Base-by-base conservation (phyloP, 139 green algal genomes). In the Zygnema circumcarinatum region DNA sequence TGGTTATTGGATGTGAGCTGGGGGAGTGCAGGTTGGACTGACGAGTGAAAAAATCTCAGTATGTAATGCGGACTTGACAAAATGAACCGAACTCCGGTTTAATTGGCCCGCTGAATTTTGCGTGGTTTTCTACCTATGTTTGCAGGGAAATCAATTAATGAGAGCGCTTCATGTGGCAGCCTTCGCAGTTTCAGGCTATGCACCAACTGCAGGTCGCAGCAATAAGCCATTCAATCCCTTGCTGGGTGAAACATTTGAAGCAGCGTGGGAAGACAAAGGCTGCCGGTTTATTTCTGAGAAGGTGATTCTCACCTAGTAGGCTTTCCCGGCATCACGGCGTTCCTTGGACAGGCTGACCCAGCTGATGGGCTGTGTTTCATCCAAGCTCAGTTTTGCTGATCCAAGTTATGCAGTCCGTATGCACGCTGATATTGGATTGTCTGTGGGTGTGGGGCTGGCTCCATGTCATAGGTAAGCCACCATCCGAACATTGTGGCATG, bases 401-500 rank as follows among this genome's bases (percentile, higher is more conserved):
- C 35, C 67, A 0, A 31, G 1, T 1, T 1, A 0, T 74, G 0
- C 1, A 31, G 1, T 31, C 1, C 0, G 33, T 31, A 1, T 31
- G 0, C 62, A 31, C 33, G 2, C 62, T 1, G 1, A n/a, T n/a
- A n/a, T n/a, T n/a, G n/a, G n/a, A n/a, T n/a, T 87, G 7, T 11
- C 68, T 87, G 21, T 81, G 16, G 7, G 47, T 3, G 52, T 3
- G 32, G 3, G 76, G 52, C 3, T 3, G 76, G 47, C 11, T 83
- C 11, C 47, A n/a, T n/a, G n/a, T n/a, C n/a, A n/a, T n/a, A 91
- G 75, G 62, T 91, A 2, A 62, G 94, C 72, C 95, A 97, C 88
- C 95, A 97, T 90, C 95, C 95, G 31, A 97, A 94, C 25, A 93
- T 96, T 41, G 92, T 97, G 20, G 93, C 94, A 22, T 92, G 92